Evolutionary conservation across 805 yeast genomes (phyloP).

Genomic region (Kazachstania martiniae): DNA sequence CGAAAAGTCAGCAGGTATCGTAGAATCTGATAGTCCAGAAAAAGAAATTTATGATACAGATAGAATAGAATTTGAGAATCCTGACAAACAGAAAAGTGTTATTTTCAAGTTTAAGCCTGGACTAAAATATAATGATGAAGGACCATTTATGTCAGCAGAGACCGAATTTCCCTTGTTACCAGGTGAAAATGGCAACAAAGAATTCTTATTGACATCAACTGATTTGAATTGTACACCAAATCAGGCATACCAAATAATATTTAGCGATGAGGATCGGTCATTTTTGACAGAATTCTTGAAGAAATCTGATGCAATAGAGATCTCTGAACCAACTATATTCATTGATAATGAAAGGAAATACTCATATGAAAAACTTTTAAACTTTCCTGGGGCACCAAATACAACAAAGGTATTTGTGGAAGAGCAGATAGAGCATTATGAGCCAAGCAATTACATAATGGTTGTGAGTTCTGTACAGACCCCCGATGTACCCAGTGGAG

Average conservation of each 20-base stretch:
- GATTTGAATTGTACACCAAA: slow-evolving; percentile 48
- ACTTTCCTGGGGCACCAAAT: slow-evolving; percentile 83
- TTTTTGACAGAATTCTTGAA: slow-evolving; percentile 35
- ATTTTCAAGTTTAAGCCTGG: slow-evolving; percentile 25
- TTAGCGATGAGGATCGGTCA: slow-evolving; percentile 44
- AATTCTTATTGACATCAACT: slow-evolving; percentile 40
- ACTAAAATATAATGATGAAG: slow-evolving; percentile 39
- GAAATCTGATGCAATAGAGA: slow-evolving; percentile 29
- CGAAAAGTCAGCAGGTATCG: slow-evolving; percentile 1
- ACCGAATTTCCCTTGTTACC: slow-evolving; percentile 41
- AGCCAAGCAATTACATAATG: slow-evolving; percentile 41
- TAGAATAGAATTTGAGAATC: not conserved
- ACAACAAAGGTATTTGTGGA: slow-evolving; percentile 62
- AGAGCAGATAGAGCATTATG: slow-evolving; percentile 55
- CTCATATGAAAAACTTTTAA: slow-evolving; percentile 62
- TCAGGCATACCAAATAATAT: slow-evolving; percentile 63
- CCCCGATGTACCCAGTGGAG: slow-evolving; percentile 94
- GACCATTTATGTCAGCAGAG: slow-evolving; percentile 54
- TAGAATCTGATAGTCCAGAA: not conserved
- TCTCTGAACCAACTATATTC: slow-evolving; percentile 27
- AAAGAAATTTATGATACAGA: not conserved
- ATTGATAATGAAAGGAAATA: slow-evolving; percentile 41
- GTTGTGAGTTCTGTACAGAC: slow-evolving; percentile 59
- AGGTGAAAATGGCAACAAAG: slow-evolving; percentile 33
- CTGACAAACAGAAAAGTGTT: not conserved